Conservation (phyloP, 768 basidiomycete genomes). For the Mycena vitilis region DNA sequence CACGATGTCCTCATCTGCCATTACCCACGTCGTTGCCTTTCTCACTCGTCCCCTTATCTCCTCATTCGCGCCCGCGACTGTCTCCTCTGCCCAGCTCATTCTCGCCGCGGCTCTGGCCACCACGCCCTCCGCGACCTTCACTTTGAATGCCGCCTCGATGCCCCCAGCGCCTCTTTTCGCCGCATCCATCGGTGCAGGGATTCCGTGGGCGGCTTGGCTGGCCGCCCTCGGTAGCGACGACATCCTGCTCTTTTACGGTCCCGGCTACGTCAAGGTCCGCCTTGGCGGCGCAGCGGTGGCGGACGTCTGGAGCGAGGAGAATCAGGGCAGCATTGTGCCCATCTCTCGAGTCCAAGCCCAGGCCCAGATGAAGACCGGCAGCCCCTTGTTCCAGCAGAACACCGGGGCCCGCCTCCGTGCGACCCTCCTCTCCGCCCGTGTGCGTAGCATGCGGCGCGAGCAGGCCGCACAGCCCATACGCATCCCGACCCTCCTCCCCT, state of each 20-base stretch:
- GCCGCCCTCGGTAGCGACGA: neutral
- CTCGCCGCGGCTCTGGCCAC: neutral
- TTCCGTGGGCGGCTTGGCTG: neutral
- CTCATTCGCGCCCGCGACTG: neutral
- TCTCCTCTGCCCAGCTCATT: neutral
- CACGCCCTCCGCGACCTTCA: neutral
- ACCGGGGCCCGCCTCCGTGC: neutral
- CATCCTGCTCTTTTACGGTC: neutral
- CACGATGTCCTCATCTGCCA: neutral
- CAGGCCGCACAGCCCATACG: conserved; percentile 11
- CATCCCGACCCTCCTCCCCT: conserved; percentile 5
- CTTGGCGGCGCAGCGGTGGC: neutral
- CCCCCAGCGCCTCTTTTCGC: neutral
- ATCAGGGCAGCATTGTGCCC: neutral
- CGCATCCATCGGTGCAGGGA: neutral
- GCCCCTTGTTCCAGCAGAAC: neutral
- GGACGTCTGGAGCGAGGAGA: neutral
- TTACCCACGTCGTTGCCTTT: neutral
- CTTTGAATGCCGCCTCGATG: neutral
- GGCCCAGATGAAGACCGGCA: neutral
- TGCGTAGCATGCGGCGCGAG: conserved; percentile 17
- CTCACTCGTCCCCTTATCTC: neutral
- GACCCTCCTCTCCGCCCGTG: neutral
- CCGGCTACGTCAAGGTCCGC: neutral
- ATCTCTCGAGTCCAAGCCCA: neutral